Conservation (phyloP, 2,329 filamentous ascomycete genomes). For the Aspergillus transmontanensis region DNA sequence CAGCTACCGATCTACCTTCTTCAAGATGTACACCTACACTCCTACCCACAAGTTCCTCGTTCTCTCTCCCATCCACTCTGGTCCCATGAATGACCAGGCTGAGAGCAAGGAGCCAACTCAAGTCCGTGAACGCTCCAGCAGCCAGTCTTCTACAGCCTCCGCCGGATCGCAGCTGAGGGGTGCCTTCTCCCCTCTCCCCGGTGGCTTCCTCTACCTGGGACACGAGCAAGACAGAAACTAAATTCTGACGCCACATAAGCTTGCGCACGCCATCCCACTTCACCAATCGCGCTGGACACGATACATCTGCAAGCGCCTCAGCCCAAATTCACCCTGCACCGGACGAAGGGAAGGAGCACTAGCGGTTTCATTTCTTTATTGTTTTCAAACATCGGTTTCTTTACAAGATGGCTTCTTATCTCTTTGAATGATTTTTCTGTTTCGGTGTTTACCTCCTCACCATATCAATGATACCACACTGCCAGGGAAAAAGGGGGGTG, state of each 20-base stretch:
- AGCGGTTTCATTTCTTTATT: slow-evolving; percentile 5
- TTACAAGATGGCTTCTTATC: background rate
- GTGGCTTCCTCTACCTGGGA: slow-evolving; percentile 33
- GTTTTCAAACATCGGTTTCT: slow-evolving; percentile 1
- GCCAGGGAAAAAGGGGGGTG: background rate
- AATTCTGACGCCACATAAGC: background rate
- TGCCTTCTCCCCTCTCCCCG: slow-evolving; percentile 19
- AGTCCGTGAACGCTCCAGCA: slow-evolving; percentile 29
- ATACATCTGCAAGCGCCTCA: slow-evolving; percentile 9
- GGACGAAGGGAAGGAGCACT: slow-evolving; percentile 3
- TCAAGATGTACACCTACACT: slow-evolving; percentile 35
- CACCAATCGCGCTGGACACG: slow-evolving; percentile 25
- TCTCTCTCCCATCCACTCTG: slow-evolving; percentile 34
- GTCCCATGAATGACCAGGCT: slow-evolving; percentile 26
- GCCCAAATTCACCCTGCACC: background rate
- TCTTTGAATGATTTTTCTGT: background rate
- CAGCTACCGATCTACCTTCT: background rate
- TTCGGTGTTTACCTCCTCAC: slow-evolving; percentile 1
- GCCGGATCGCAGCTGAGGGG: slow-evolving; percentile 7
- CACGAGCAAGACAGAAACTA: slow-evolving; percentile 20
- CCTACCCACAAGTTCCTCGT: slow-evolving; percentile 35
- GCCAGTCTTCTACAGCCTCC: slow-evolving; percentile 28
- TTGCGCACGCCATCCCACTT: background rate
- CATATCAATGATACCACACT: slow-evolving; percentile 16
- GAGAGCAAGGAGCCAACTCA: slow-evolving; percentile 10